A percentile compares a stretch with the other conserved stretches of the same genome.
These are phyloP conservation scores for Pichia sp. DNA, from an alignment of 1,139 yeast genomes.

Conservation along the genomic window DNA sequence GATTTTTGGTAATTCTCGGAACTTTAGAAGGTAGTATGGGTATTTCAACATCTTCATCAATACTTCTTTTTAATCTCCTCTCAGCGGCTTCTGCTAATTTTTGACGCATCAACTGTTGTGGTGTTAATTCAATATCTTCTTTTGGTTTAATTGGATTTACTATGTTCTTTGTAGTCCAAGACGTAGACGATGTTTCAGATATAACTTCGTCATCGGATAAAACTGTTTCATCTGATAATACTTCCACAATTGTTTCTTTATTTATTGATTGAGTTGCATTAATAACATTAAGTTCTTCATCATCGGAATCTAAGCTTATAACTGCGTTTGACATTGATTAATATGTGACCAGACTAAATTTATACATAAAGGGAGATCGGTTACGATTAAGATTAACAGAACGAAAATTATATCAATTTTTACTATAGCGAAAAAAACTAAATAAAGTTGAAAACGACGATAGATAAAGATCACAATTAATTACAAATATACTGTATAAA, in stretches of 20 bases:
- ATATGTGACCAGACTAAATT: too few relatives aligned
- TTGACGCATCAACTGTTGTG: constrained; percentile 15
- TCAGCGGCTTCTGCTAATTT: constrained; percentile 23
- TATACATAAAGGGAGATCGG: too few relatives aligned
- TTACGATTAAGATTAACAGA: too few relatives aligned
- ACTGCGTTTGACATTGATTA: too few relatives aligned
- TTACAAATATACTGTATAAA: constrained; percentile 2
- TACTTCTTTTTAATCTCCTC: constrained; percentile 11
- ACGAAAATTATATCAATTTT: too few relatives aligned
- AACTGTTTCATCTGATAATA: background rate
- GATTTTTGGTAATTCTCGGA: background rate
- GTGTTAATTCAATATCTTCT: too few relatives aligned
- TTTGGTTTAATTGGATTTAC: background rate
- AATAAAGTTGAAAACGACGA: too few relatives aligned
- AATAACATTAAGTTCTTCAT: background rate
- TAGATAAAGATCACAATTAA: constrained; percentile 1
- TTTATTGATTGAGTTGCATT: too few relatives aligned
- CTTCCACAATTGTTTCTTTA: background rate
- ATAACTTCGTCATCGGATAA: background rate
- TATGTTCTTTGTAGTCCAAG: too few relatives aligned
- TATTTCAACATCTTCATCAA: background rate
- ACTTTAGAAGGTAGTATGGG: too few relatives aligned
- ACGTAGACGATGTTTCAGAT: background rate
- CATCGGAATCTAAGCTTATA: constrained; percentile 10
- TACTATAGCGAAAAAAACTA: too few relatives aligned